phyloP scores from a whole-genome alignment of 208 protist genomes.

The Novymonas esmeraldas region DNA sequence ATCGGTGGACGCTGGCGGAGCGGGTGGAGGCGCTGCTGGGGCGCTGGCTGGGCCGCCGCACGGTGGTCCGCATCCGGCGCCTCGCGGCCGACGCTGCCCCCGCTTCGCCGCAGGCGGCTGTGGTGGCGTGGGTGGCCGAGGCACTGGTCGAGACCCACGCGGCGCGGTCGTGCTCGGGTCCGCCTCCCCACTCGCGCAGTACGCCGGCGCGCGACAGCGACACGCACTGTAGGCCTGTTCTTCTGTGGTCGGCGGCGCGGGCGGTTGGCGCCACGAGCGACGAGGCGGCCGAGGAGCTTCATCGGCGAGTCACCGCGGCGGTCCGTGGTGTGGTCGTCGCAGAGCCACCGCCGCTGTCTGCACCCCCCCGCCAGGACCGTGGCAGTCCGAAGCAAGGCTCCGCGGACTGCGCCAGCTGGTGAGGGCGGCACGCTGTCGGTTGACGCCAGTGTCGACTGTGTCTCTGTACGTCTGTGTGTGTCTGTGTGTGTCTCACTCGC shows the following conservation, averaged over 20 bases:
- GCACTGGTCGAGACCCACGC: constrained; percentile 7
- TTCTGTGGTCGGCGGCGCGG: constrained; percentile 20
- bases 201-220: background rate
- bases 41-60: constrained; percentile 21
- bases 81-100: background rate
- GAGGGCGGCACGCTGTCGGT: background rate
- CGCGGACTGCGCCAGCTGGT: too few species aligned
- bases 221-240: background rate
- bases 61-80: constrained; percentile 12
- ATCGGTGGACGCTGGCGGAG: constrained; percentile 8
- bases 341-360: background rate
- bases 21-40: constrained; percentile 12
- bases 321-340: background rate
- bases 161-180: background rate
- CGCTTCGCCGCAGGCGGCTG: background rate
- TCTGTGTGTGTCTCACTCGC: background rate
- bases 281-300: constrained; percentile 13
- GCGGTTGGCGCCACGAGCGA: constrained; percentile 8
- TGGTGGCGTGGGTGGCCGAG: constrained; percentile 15
- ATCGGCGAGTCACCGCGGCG: constrained; percentile 13
- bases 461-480: background rate
- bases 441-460: background rate
- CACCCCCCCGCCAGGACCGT: too few species aligned
- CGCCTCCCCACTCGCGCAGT: background rate
- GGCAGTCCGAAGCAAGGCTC: too few species aligned